phyloP scores from a whole-genome alignment of 2,329 filamentous ascomycete species.

The Pseudomassariella vexata region DNA sequence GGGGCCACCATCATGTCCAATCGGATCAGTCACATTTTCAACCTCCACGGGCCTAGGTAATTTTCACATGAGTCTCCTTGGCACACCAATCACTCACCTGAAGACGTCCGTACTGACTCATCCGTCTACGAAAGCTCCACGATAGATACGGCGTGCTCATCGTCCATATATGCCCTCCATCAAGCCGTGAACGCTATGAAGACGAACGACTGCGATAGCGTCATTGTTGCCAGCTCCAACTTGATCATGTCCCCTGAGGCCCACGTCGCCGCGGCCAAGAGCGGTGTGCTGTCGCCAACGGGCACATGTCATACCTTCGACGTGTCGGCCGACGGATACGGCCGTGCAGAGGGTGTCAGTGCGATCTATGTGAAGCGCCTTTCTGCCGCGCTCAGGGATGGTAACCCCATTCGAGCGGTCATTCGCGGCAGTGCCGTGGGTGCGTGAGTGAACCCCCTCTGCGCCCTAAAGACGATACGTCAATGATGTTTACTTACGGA shows the following conservation, averaged over 20 bases:
- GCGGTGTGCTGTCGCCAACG: neutral
- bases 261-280: neutral
- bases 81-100: too few relatives aligned
- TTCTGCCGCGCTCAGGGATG: neutral
- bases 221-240: too few relatives aligned
- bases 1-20: conserved; percentile 22
- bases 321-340: conserved; percentile 2
- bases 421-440: conserved; percentile 27
- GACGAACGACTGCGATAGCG: neutral
- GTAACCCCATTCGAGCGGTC: conserved; percentile 10
- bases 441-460: too few relatives aligned
- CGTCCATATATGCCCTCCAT: neutral
- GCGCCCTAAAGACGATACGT: too few relatives aligned
- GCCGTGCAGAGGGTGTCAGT: neutral
- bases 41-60: conserved; percentile 22
- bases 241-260: neutral
- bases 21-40: conserved; percentile 26
- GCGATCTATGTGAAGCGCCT: neutral
- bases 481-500: too few relatives aligned
- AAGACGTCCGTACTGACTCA: too few relatives aligned
- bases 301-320: neutral
- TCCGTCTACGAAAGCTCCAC: too few relatives aligned
- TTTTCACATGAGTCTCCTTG: too few relatives aligned
- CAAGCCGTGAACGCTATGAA: neutral
- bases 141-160: neutral